Evolutionary conservation across 176 grass and related monocot species (phyloP), one percentile per base, ranked within the genome.

Genomic region (Bonia amplexicaulis): DNA sequence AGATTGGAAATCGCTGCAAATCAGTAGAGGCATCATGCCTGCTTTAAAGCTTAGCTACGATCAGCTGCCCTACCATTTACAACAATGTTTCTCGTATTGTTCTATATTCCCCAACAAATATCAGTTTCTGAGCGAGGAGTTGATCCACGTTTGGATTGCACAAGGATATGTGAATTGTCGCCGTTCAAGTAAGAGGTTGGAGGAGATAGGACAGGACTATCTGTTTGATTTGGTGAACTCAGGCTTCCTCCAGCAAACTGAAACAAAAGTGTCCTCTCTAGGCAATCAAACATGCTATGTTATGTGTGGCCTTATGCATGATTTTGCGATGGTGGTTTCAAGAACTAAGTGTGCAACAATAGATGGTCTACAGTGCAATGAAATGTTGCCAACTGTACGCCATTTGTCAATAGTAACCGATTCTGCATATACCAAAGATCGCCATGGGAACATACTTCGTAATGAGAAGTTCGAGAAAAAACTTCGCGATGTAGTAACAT

Each of bases 301-400:
- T 37, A 91, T 94, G 46, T 71, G 83, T 54, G 89, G 77, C 14
- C 69, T 94, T 11, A 89, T 91, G 78, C 78, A 89, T 74, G 92
- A 94, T 42, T 55, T 91, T 42, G 89, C 86, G 9, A 5, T 31
- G 49, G 20, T 67, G 9, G 48, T 91, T 74, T 80, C 86, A 80
- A 29, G 26, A 63, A 17, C 16, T 35, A 80, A 87, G 6, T 77
- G 35, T 41, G 73, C 53, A 2, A n/a, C 40, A 51, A 71, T 87
- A 51, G 69, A 85, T 74, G 70, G 52, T 26, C 41, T 26, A 4
- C 26, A 54, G 8, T 69, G 55, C 22, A 80, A 69, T 20, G 35
- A 88, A 14, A 59, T 92, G 0, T 4, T 59, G 5, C 47, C 60
- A 58, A 86, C 25, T 4, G 25, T 85, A 64, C 58, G 54, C 19